Base-by-base conservation (phyloP, 2,329 filamentous ascomycete species). In the Fusarium sp. region DNA sequence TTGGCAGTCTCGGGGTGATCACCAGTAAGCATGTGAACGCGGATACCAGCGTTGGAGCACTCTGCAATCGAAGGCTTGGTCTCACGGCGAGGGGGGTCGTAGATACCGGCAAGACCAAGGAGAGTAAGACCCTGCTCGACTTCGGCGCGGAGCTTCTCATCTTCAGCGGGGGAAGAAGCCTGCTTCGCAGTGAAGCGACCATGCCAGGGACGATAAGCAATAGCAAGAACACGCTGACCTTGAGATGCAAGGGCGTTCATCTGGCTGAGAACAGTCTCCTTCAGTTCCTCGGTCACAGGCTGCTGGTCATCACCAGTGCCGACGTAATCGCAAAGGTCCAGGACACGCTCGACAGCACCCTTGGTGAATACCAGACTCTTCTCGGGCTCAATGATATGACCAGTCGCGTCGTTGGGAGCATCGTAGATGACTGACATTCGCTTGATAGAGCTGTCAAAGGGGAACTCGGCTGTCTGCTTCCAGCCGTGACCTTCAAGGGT, bases 21-120 rank as follows among this genome's bases (percentile, higher is more conserved):
- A 67, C 94, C 94, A 24, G 94, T 96, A 35, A 96, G 87, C 93
- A 96, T 95, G 83, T 95, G 93, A 8, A 95, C 93, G 71, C 88
- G 89, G 80, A 95, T 94, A 59, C 93, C 93, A 29, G 93, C 93
- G 54, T 87, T 87, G 64, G 92, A 89, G 78, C 93, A 94, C 78
- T 92, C 89, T 24, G 86, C 86, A 67, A 95, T 93, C 8, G 93
- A 91, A 1, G 87, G 88, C 24, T 92, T 93, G 1, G 94, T 95
- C 83, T 97, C 94, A 3, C 91, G 89, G 2, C 94, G 93, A 64
- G 94, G 94, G 5, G 94, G 94, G 76, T 97, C 94, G 79, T 96
- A 96, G 72, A 97, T 92, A 65, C 94, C 94, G 58, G 93, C 92
- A 11, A 98, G 88, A n/a, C 95, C 95, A 16, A 94, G 89, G 70